A percentile compares a stretch with the other conserved stretches of the same genome.
These are phyloP conservation scores for Fraxinus baroniana DNA, from an alignment of 305 asterid genomes.

Conservation along the genomic window DNA sequence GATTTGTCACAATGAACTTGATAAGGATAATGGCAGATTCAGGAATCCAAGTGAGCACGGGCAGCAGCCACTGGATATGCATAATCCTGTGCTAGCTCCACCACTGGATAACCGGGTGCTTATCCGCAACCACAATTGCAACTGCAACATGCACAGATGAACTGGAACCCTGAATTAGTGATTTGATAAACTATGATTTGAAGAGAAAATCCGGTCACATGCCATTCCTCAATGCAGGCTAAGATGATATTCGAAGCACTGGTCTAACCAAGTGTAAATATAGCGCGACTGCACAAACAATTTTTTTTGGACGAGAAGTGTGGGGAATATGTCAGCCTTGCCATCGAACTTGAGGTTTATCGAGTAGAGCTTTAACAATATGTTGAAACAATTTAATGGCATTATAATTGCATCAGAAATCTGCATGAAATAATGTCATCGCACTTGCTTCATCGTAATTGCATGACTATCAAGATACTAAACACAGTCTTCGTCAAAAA, in stretches of 20 bases:
- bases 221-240: neutral
- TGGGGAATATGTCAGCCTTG: neutral
- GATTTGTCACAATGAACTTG: no score
- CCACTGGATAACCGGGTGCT: conserved; percentile 31
- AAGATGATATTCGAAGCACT: neutral
- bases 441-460: neutral
- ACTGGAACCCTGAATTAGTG: conserved; percentile 41
- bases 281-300: neutral
- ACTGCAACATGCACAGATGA: conserved; percentile 34
- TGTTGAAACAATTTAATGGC: neutral
- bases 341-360: neutral
- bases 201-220: conserved; percentile 9
- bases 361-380: neutral
- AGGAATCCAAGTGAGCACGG: no score
- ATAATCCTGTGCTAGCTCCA: no score
- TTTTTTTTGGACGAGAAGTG: neutral
- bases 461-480: neutral
- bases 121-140: conserved; percentile 42
- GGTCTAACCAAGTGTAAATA: conserved; percentile 27
- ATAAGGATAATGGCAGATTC: no score
- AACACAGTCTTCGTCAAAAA: neutral
- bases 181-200: conserved; percentile 36
- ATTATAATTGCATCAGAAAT: neutral
- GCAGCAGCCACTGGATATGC: no score
- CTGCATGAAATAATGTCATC: neutral